Percentiles rank a stretch among this genome's conserved stretches.
Conservation (phyloP, 2,329 filamentous ascomycete species). For the Blastomyces silverae region DNA sequence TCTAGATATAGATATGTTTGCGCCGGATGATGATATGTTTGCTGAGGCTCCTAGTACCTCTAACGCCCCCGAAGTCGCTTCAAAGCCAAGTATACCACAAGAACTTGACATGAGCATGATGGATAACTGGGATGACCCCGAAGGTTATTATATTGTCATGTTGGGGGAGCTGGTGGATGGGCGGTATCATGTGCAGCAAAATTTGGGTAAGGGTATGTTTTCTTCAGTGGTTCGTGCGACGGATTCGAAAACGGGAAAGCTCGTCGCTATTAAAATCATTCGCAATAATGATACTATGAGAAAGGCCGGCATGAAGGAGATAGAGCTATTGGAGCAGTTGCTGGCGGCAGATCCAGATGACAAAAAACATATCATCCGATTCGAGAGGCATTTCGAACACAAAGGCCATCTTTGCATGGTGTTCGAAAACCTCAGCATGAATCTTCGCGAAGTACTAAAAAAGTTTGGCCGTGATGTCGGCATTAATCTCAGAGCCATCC, state of each 20-base stretch:
- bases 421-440: slow-evolving; percentile 89
- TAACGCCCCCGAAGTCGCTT: slow-evolving; percentile 44
- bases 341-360: slow-evolving; percentile 79
- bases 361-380: slow-evolving; percentile 83
- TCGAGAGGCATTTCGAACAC: slow-evolving; percentile 84
- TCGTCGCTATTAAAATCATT: slow-evolving; percentile 97
- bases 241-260: slow-evolving; percentile 64
- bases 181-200: slow-evolving; percentile 81
- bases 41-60: slow-evolving; percentile 61
- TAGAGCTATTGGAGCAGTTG: slow-evolving; percentile 83
- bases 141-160: slow-evolving; percentile 95
- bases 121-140: slow-evolving; percentile 87
- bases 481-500: slow-evolving; percentile 79
- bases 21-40: slow-evolving; percentile 66
- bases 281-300: slow-evolving; percentile 88
- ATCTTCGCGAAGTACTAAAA: slow-evolving; percentile 86
- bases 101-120: slow-evolving; percentile 66
- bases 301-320: slow-evolving; percentile 90
- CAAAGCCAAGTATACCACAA: slow-evolving; percentile 48
- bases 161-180: slow-evolving; percentile 83
- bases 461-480: slow-evolving; percentile 94
- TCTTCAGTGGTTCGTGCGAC: slow-evolving; percentile 87
- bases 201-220: slow-evolving; percentile 90
- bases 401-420: slow-evolving; percentile 94
- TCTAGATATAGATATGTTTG: slow-evolving; percentile 57